phyloP scores from a whole-genome alignment of 2,329 filamentous ascomycete species.

The Leptographium radiaticola region DNA sequence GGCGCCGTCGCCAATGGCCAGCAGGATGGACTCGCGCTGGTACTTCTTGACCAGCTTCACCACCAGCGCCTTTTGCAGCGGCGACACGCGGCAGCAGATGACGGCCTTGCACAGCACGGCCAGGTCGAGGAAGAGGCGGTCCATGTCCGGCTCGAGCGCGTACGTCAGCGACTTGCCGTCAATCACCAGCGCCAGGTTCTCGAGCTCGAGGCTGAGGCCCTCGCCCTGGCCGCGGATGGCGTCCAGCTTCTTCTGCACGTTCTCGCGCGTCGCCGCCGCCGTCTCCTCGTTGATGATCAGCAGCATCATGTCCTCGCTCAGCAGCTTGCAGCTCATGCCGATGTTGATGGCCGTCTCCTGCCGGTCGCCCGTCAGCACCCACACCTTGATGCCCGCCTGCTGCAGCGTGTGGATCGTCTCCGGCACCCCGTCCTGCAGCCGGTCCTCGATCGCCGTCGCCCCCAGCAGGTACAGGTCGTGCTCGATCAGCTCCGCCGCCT shows the following conservation, averaged over 20 bases:
- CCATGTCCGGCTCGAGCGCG: conserved; percentile 84
- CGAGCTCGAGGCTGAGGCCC: conserved; percentile 57
- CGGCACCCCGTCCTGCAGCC: conserved; percentile 90
- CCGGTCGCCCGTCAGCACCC: conserved; percentile 93
- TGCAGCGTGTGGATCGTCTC: conserved; percentile 97
- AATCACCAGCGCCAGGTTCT: conserved; percentile 82
- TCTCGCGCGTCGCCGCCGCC: conserved; percentile 67
- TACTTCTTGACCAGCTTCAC: conserved; percentile 94
- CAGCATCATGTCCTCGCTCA: conserved; percentile 97
- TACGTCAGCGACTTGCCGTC: conserved; percentile 92
- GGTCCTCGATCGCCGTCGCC: conserved; percentile 94
- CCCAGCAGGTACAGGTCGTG: conserved; percentile 83
- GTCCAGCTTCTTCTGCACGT: conserved; percentile 84
- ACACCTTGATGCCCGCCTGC: conserved; percentile 94
- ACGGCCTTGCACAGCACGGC: conserved; percentile 98
- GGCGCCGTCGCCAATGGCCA: conserved; percentile 93
- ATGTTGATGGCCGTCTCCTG: conserved; percentile 99
- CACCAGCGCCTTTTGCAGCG: conserved; percentile 90
- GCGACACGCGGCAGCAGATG: conserved; percentile 93
- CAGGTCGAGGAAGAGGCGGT: conserved; percentile 85
- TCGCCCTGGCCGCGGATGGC: conserved; percentile 76
- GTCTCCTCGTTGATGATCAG: conserved; percentile 90
- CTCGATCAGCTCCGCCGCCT: conserved; percentile 91
- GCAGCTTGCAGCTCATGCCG: conserved; percentile 97
- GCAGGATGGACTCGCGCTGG: conserved; percentile 77